Conservation (phyloP, 257 asterid genomes). For the Solanum okadae region DNA sequence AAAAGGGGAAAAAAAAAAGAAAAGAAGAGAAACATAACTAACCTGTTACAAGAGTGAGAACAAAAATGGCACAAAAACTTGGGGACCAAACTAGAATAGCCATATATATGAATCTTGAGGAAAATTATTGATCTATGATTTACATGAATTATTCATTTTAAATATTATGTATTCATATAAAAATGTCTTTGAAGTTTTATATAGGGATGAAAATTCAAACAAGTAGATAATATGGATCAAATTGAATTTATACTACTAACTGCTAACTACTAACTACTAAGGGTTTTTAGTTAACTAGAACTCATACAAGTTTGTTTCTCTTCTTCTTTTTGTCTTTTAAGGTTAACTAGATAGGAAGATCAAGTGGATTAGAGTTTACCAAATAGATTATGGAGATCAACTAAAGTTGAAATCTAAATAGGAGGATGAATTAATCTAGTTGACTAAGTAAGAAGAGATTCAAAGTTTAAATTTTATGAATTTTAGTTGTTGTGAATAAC, state of each 20-base stretch:
- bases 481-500: neutral
- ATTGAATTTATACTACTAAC: neutral
- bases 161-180: neutral
- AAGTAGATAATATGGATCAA: neutral
- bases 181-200: neutral
- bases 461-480: neutral
- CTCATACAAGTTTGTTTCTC: neutral
- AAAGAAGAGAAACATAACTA: neutral
- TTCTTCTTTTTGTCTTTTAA: neutral
- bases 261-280: neutral
- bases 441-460: neutral
- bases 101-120: neutral
- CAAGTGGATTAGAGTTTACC: neutral
- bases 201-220: neutral
- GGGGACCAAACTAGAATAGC: neutral
- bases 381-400: neutral
- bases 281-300: neutral
- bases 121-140: neutral
- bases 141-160: no score
- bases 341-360: neutral
- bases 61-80: neutral
- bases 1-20: neutral
- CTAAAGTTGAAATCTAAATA: neutral
- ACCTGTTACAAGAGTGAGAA: neutral
- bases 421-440: neutral